A percentile compares a stretch with the other conserved stretches of the same genome.
These are phyloP conservation scores for Penicillium freii DNA, from an alignment of 2,329 filamentous ascomycete species.

Conservation along the genomic window DNA sequence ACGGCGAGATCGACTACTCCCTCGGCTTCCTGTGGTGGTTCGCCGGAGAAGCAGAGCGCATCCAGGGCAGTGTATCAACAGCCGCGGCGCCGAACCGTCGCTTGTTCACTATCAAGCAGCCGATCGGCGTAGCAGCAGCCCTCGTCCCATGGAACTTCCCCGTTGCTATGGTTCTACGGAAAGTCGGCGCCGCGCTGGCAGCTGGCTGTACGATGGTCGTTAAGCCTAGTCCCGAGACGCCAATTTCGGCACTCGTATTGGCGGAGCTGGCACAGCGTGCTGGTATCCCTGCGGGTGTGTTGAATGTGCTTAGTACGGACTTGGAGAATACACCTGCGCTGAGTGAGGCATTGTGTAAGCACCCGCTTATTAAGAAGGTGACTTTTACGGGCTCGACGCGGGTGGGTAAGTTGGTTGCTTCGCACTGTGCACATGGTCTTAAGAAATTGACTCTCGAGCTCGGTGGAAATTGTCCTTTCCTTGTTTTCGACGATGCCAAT, in stretches of 20 bases:
- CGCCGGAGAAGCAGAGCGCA: slow-evolving; percentile 59
- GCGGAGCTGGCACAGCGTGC: slow-evolving; percentile 53
- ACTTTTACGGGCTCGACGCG: slow-evolving; percentile 60
- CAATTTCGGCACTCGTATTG: slow-evolving; percentile 56
- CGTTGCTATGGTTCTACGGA: slow-evolving; percentile 65
- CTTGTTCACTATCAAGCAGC: slow-evolving; percentile 71
- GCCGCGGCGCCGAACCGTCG: slow-evolving; percentile 62
- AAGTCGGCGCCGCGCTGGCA: slow-evolving; percentile 65
- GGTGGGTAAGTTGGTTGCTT: slow-evolving; percentile 62
- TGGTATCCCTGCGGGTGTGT: slow-evolving; percentile 59
- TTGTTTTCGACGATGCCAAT: slow-evolving; percentile 65
- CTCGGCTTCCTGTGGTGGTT: slow-evolving; percentile 58
- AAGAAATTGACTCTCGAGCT: slow-evolving; percentile 66
- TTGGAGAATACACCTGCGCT: slow-evolving; percentile 41
- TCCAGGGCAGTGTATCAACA: slow-evolving; percentile 61
- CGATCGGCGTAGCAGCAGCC: slow-evolving; percentile 65
- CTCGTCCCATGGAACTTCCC: slow-evolving; percentile 74
- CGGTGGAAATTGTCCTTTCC: slow-evolving; percentile 63
- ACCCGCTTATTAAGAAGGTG: slow-evolving; percentile 60
- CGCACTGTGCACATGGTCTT: slow-evolving; percentile 57
- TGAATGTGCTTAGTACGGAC: slow-evolving; percentile 59
- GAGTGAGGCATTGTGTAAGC: slow-evolving; percentile 52
- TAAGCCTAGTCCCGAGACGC: slow-evolving; percentile 69
- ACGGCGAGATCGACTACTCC: slow-evolving; percentile 57
- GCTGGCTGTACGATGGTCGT: slow-evolving; percentile 73